Evolutionary conservation across 345 rosid genomes (phyloP).

Genomic region (Hypericum androsaemum): DNA sequence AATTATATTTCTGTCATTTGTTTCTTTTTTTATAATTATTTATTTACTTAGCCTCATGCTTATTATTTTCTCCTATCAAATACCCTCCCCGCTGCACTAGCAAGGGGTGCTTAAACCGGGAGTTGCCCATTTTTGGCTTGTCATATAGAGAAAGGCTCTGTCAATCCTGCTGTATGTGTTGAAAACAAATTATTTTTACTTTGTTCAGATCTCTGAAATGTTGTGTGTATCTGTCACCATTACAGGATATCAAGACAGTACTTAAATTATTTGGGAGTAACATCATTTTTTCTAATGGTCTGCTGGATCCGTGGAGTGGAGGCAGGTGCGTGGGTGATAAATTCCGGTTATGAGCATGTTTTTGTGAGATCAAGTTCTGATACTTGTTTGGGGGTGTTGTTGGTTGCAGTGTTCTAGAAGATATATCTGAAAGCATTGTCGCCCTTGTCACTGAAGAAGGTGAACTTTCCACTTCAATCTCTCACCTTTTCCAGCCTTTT

Average conservation of each 20-base stretch:
- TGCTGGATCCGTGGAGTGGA: constrained; percentile 98
- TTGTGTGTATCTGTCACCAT: not conserved
- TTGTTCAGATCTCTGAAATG: too few species aligned
- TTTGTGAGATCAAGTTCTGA: constrained; percentile 3
- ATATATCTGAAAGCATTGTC: constrained; percentile 59
- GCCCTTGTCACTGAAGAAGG: constrained; percentile 90
- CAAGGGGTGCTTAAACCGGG: too few species aligned
- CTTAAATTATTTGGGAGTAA: constrained; percentile 73
- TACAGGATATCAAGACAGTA: constrained; percentile 53
- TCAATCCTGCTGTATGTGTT: too few species aligned
- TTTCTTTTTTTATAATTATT: too few species aligned
- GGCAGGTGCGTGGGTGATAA: constrained; percentile 41
- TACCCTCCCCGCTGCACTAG: too few species aligned
- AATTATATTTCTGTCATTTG: too few species aligned
- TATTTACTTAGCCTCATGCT: too few species aligned
- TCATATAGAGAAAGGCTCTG: too few species aligned
- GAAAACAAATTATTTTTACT: too few species aligned
- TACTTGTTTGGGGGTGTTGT: constrained; percentile 10
- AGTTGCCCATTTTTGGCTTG: too few species aligned
- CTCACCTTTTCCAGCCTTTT: not conserved
- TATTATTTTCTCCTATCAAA: too few species aligned
- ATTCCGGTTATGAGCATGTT: not conserved
- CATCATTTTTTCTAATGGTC: constrained; percentile 90
- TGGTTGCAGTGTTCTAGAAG: constrained; percentile 61
- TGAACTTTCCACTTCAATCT: constrained; percentile 20